Evolutionary conservation across 2,329 filamentous ascomycete species (phyloP), one percentile per base, ranked within the genome.

Genomic region (Neodidymelliopsis sp.): DNA sequence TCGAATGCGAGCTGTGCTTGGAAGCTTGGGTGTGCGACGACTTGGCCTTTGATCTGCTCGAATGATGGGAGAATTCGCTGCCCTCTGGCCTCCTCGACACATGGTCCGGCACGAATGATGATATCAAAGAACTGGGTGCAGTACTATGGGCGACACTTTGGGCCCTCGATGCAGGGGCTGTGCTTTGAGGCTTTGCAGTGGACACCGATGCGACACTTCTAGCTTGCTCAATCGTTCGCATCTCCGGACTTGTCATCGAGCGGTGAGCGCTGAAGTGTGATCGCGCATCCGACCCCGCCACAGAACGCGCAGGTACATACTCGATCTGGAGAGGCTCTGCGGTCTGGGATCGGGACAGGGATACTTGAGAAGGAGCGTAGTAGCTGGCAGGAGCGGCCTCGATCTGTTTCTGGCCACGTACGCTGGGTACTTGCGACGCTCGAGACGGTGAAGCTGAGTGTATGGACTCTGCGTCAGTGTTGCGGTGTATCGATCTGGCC

Each of bases 341-440:
- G 12, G 60, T 52, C 40, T 59, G 55, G 3, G 69, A 67, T 23
- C 63, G 65, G 20, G 69, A 53, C 16, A 57, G 54, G 13, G 65
- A 67, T 4, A 57, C 49, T 25, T 68, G 65, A 15, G 65, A 64
- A n/a, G 71, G 66, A 25, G 66, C 62, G 37, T 71, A 66, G 42
- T 70, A 70, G 49, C 65, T 69, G 12, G 57, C 57, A 2, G 70
- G 67, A 11, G 71, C 69, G 3, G 73, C 66, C 54, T 77, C 75
- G 41, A 78, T 74, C 33, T 76, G 73, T 31, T 64, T 66, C 46
- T 60, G 53, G 37, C 44, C 62, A 44, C 60, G 60, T 1, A 59
- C 56, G n/a, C 48, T 59, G 20, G 42, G 45, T 7, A 37, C 30
- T 42, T 48, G 43, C 42, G 56, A 60, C 35, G 61, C 49, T 41